Conservation (phyloP, 176 grass and related monocot genomes). For the Bolboschoenus planiculmis region DNA sequence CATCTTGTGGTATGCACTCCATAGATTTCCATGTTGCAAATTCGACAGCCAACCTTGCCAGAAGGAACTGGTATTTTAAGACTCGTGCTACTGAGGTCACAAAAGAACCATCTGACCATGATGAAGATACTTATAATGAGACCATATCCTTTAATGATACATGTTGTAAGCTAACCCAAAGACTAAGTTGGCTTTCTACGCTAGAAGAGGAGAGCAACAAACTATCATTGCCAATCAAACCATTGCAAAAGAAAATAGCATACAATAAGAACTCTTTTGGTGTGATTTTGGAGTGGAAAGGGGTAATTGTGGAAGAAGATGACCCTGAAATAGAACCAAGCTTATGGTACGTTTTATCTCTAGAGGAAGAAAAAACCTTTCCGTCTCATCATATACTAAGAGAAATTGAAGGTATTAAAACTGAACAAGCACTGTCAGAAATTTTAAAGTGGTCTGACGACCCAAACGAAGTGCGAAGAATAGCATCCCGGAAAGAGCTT, state of each 20-base stretch:
- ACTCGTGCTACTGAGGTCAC: conserved; percentile 31
- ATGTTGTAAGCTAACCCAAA: conserved; percentile 46
- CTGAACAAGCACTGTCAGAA: conserved; percentile 55
- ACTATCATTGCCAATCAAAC: conserved; percentile 33
- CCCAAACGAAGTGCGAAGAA: conserved; percentile 35
- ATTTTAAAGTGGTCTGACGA: conserved; percentile 67
- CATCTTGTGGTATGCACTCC: background rate
- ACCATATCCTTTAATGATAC: conserved; percentile 27
- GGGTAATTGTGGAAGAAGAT: conserved; percentile 62
- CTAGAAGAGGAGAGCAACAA: conserved; percentile 25
- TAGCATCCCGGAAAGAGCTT: conserved; percentile 49
- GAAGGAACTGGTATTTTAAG: background rate
- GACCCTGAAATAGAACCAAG: conserved; percentile 50
- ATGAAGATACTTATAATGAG: conserved; percentile 13
- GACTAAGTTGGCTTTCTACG: conserved; percentile 48
- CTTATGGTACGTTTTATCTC: conserved; percentile 58
- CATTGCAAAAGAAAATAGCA: conserved; percentile 23
- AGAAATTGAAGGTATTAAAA: conserved; percentile 67
- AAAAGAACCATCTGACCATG: conserved; percentile 28
- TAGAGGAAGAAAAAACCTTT: conserved; percentile 53
- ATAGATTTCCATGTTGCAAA: background rate
- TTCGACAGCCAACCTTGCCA: background rate
- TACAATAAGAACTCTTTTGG: conserved; percentile 31
- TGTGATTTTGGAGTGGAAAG: conserved; percentile 77
- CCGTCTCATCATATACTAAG: conserved; percentile 39